Percentiles rank a stretch among this genome's conserved stretches.
Conservation (phyloP, 1,284 basidiomycete species). For the Puccinia polysora region DNA sequence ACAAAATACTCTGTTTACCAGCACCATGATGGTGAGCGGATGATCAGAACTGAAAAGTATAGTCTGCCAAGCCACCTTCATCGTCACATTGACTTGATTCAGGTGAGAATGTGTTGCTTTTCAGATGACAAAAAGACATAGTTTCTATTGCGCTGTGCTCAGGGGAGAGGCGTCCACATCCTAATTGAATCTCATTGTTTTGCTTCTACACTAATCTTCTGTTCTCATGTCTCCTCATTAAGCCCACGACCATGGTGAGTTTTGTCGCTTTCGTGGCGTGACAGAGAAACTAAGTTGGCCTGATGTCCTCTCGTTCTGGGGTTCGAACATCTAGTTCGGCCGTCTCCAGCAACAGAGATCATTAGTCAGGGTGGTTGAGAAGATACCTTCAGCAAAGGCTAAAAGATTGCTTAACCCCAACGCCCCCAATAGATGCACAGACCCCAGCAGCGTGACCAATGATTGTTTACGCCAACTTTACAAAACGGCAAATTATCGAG, state of each 20-base stretch:
- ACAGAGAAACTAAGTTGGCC: too few species aligned
- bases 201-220: neutral
- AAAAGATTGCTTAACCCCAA: neutral
- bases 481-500: constrained; percentile 17
- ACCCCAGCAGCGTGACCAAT: constrained; percentile 35
- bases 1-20: constrained; percentile 36
- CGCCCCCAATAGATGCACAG: constrained; percentile 14
- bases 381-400: neutral
- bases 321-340: constrained; percentile 28
- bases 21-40: constrained; percentile 26
- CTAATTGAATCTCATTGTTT: neutral
- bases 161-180: too few species aligned
- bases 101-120: constrained; percentile 21
- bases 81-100: constrained; percentile 40
- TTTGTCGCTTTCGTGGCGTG: too few species aligned
- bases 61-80: constrained; percentile 37
- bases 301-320: neutral
- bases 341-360: constrained; percentile 16
- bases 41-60: constrained; percentile 38
- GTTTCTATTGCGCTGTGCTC: too few species aligned
- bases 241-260: constrained; percentile 42
- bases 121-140: too few species aligned
- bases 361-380: neutral
- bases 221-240: neutral
- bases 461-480: constrained; percentile 37